phyloP scores from a whole-genome alignment of 805 yeast species.

The Sungouiozyma intestinalis region DNA sequence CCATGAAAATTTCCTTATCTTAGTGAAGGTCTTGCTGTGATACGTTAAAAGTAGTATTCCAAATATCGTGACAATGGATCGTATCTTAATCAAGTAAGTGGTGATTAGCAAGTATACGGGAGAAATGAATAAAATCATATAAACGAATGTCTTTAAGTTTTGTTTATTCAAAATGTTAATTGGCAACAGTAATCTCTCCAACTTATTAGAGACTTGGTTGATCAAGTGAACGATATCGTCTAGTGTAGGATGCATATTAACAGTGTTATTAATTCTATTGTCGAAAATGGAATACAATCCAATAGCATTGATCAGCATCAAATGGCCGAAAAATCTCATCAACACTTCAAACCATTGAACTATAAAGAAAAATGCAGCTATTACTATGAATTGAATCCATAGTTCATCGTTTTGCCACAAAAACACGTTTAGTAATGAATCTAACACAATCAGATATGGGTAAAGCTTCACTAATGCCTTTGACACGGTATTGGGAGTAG shows the following conservation, averaged over 20 bases:
- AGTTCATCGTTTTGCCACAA: slow-evolving; percentile 89
- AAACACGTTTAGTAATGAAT: slow-evolving; percentile 55
- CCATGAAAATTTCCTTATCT: slow-evolving; percentile 76
- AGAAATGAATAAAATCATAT: slow-evolving; percentile 76
- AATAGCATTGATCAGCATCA: slow-evolving; percentile 51
- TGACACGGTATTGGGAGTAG: slow-evolving; percentile 87
- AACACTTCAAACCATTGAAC: slow-evolving; percentile 74
- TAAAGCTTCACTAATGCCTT: slow-evolving; percentile 72
- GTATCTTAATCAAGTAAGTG: slow-evolving; percentile 57
- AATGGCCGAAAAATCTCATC: slow-evolving; percentile 74
- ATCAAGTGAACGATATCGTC: slow-evolving; percentile 79
- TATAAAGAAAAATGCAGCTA: slow-evolving; percentile 36
- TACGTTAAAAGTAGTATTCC: slow-evolving; percentile 62
- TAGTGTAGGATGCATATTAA: slow-evolving; percentile 63
- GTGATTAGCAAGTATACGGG: slow-evolving; percentile 71
- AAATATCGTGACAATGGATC: slow-evolving; percentile 45
- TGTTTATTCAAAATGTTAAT: slow-evolving; percentile 62
- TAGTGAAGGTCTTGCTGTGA: slow-evolving; percentile 72
- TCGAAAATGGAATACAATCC: slow-evolving; percentile 51
- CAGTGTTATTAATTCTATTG: slow-evolving; percentile 45
- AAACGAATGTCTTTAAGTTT: slow-evolving; percentile 68
- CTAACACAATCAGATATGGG: slow-evolving; percentile 69
- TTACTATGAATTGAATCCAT: slow-evolving; percentile 27
- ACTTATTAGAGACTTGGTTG: slow-evolving; percentile 61
- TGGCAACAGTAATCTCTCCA: slow-evolving; percentile 69